A percentile compares a stretch with the other conserved stretches of the same genome.
phyloP scores from a whole-genome alignment of 192 early-diverging fungal species.

The Backusella morwellensis region DNA sequence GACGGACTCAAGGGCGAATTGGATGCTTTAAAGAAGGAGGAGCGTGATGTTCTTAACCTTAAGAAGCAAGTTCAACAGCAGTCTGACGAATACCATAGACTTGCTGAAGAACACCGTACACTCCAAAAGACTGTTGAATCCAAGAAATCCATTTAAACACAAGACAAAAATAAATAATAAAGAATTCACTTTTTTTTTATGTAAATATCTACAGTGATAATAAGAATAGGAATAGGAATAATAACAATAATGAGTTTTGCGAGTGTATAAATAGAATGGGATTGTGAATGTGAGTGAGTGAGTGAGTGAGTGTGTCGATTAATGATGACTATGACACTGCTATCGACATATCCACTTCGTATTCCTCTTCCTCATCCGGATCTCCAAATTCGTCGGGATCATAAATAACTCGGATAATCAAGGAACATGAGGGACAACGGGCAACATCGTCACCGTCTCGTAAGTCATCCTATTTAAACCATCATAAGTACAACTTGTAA shows the following conservation, averaged over 20 bases:
- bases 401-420: constrained; percentile 89
- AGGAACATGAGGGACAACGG: constrained; percentile 89
- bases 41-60: constrained; percentile 30
- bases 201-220: background rate
- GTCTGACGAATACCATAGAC: constrained; percentile 23
- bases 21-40: constrained; percentile 17
- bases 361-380: constrained; percentile 47
- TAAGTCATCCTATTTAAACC: constrained; percentile 63
- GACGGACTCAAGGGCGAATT: constrained; percentile 14
- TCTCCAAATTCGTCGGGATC: constrained; percentile 70
- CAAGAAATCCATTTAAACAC: background rate
- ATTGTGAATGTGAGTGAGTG: background rate
- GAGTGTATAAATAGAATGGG: background rate
- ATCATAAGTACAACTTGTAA: background rate
- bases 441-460: constrained; percentile 84
- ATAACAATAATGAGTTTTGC: background rate
- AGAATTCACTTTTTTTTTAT: constrained; percentile 4
- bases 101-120: constrained; percentile 22
- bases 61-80: constrained; percentile 27
- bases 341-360: constrained; percentile 33
- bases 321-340: constrained; percentile 19
- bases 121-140: constrained; percentile 2
- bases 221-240: background rate
- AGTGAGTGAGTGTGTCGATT: background rate
- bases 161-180: background rate